These are phyloP conservation scores for Mortierella sp. DNA, from an alignment of 371 early-diverging fungal species.

Conservation along the genomic window DNA sequence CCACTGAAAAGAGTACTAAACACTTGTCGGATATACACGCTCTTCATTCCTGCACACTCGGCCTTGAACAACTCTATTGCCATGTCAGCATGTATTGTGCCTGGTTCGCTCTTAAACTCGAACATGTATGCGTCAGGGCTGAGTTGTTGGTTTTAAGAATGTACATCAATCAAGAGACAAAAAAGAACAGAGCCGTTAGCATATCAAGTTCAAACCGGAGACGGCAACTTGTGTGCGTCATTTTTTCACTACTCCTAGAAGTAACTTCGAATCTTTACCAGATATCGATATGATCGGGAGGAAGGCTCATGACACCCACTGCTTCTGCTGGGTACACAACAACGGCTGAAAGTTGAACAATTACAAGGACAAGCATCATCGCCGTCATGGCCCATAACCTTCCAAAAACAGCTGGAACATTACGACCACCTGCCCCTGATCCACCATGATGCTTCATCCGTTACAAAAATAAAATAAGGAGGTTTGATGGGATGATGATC, in stretches of 20 bases:
- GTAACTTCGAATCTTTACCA: constrained; percentile 19
- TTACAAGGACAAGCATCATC: neutral
- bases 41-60: constrained; percentile 15
- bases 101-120: constrained; percentile 37
- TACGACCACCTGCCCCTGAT: neutral
- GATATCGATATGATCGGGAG: constrained; percentile 16
- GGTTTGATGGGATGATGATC: neutral
- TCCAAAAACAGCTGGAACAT: neutral
- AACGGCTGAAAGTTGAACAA: neutral
- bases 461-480: neutral
- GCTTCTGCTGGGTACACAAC: constrained; percentile 5
- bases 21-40: constrained; percentile 30
- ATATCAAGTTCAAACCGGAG: no score
- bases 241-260: no score
- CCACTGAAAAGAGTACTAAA: constrained; percentile 29
- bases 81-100: neutral
- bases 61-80: constrained; percentile 12
- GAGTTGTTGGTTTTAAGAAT: neutral
- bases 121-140: constrained; percentile 44
- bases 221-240: no score
- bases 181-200: neutral
- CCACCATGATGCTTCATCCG: constrained; percentile 2
- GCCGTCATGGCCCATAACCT: neutral
- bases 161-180: neutral
- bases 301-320: constrained; percentile 21